Evolutionary conservation across 2,329 filamentous ascomycete species (phyloP).

Genomic region (Aureobasidium mangrovei): DNA sequence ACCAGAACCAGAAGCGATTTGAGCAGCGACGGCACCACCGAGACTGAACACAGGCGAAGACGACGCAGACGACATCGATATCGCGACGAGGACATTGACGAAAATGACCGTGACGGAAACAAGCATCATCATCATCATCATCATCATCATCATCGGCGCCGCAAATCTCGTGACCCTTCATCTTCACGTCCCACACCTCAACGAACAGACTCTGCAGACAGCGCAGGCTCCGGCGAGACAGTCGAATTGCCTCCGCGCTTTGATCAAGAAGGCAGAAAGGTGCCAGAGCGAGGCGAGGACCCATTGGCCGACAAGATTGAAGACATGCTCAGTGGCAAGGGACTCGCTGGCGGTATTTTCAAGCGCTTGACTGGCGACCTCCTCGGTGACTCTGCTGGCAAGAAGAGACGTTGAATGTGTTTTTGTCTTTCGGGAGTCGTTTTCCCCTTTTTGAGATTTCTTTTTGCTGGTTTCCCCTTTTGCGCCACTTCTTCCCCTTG

Average conservation of each 20-base stretch:
- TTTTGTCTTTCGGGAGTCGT: background rate
- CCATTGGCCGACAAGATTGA: constrained; percentile 25
- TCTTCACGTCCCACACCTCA: background rate
- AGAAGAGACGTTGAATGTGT: constrained; percentile 6
- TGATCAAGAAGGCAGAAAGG: constrained; percentile 27
- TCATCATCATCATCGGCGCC: constrained; percentile 5
- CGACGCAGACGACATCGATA: constrained; percentile 11
- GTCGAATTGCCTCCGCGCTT: constrained; percentile 30
- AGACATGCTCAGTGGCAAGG: constrained; percentile 24
- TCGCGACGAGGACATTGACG: constrained; percentile 2
- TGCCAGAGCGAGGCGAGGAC: constrained; percentile 22
- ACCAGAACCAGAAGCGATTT: constrained; percentile 5
- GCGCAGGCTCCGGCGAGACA: constrained; percentile 22
- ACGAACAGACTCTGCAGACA: constrained; percentile 13
- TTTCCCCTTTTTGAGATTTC: background rate
- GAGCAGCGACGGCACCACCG: constrained; percentile 11
- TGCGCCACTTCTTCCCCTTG: background rate
- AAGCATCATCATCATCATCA: background rate
- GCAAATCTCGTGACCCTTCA: background rate
- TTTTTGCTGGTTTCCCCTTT: background rate
- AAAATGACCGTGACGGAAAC: background rate
- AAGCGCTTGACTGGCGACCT: constrained; percentile 20
- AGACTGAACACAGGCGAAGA: constrained; percentile 8
- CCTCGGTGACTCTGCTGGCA: constrained; percentile 5
- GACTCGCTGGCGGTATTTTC: constrained; percentile 22